phyloP scores from a whole-genome alignment of 2,329 filamentous ascomycete species.

The Shiraia sp. region DNA sequence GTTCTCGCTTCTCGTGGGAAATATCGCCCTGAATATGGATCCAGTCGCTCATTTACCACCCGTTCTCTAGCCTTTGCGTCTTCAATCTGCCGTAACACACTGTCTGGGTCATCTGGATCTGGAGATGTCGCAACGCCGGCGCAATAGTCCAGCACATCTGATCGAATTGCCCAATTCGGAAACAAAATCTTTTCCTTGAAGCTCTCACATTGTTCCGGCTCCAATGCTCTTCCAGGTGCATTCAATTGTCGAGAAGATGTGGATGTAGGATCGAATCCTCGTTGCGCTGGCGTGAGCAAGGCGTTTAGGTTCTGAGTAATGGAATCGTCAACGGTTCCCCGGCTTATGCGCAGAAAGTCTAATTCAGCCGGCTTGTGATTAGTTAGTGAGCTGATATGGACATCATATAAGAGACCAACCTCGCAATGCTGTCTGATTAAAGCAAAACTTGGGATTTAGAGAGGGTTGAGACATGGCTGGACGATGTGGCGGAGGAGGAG shows the following conservation, averaged over 20 bases:
- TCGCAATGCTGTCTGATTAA: slow-evolving; percentile 55
- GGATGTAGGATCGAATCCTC: slow-evolving; percentile 77
- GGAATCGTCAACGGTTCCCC: slow-evolving; percentile 84
- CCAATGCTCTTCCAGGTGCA: slow-evolving; percentile 58
- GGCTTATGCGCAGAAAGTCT: slow-evolving; percentile 91
- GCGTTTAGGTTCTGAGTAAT: slow-evolving; percentile 94
- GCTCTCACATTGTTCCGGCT: slow-evolving; percentile 63
- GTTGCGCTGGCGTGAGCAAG: slow-evolving; percentile 72
- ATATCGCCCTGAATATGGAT: slow-evolving; percentile 87
- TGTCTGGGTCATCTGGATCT: slow-evolving; percentile 84
- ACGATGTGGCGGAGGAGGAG: slow-evolving; percentile 11
- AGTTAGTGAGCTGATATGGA: slow-evolving; percentile 36
- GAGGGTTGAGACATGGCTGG: slow-evolving; percentile 48
- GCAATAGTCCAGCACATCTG: slow-evolving; percentile 87
- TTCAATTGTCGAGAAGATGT: slow-evolving; percentile 66
- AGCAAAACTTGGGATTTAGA: slow-evolving; percentile 56
- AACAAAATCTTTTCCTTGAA: slow-evolving; percentile 84
- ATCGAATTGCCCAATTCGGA: slow-evolving; percentile 82
- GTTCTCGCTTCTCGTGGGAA: slow-evolving; percentile 80
- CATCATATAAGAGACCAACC: slow-evolving; percentile 36
- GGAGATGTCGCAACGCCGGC: slow-evolving; percentile 82
- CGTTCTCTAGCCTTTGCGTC: slow-evolving; percentile 70
- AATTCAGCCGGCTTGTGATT: slow-evolving; percentile 31
- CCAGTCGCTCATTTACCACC: slow-evolving; percentile 82
- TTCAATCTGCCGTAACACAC: slow-evolving; percentile 70